These are phyloP conservation scores for Termitomyces sp. DNA, from an alignment of 768 basidiomycete genomes.

Conservation along the genomic window DNA sequence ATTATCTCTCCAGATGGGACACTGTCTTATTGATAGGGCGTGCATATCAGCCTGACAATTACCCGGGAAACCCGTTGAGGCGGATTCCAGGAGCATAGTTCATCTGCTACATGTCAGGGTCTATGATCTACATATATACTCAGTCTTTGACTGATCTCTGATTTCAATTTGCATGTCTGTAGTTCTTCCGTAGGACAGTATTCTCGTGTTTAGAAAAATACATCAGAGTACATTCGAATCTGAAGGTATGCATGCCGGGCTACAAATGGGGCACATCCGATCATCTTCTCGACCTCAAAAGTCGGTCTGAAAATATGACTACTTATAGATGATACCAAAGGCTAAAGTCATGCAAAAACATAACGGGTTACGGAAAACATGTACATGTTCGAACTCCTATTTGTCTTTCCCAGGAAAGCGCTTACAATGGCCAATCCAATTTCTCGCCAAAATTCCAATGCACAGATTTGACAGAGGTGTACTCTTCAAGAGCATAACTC, in stretches of 20 bases:
- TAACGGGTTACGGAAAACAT: neutral
- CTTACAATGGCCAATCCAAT: slow-evolving; percentile 72
- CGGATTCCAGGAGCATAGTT: neutral
- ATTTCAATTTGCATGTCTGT: neutral
- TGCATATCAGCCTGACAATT: neutral
- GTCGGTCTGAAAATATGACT: neutral
- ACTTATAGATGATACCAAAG: too few species aligned
- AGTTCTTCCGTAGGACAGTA: neutral
- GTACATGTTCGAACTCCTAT: neutral
- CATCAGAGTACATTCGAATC: too few species aligned
- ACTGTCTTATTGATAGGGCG: neutral
- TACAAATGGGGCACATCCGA: neutral
- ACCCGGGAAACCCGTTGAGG: neutral
- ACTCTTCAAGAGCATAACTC: slow-evolving; percentile 79
- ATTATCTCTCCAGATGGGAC: neutral
- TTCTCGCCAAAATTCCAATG: slow-evolving; percentile 89
- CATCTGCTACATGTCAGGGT: neutral
- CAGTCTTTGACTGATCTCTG: neutral
- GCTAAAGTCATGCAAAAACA: too few species aligned
- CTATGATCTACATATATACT: too few species aligned
- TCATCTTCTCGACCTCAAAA: too few species aligned
- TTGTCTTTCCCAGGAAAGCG: neutral
- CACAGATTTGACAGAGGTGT: slow-evolving; percentile 76
- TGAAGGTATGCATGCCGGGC: too few species aligned
- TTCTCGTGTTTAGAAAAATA: neutral